Percentiles rank a stretch among this genome's conserved stretches.
These are phyloP conservation scores for Cyberlindnera japonica DNA, from an alignment of 805 yeast species.

Conservation along the genomic window DNA sequence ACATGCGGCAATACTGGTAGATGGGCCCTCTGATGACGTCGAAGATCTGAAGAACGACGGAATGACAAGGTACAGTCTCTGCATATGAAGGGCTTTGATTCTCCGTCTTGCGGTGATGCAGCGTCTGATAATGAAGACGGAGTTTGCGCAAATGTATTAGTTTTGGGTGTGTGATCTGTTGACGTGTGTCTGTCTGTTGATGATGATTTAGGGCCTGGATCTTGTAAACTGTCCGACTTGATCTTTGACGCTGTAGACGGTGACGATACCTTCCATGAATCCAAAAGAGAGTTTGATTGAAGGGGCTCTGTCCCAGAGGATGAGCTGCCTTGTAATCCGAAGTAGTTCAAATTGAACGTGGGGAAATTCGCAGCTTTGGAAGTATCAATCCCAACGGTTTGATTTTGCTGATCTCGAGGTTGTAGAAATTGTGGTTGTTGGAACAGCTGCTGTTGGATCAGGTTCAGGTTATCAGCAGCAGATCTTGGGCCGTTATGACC, in stretches of 20 bases:
- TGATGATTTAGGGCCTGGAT: slow-evolving; percentile 7
- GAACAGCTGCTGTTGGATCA: slow-evolving; percentile 4
- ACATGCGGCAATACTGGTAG: slow-evolving; percentile 67
- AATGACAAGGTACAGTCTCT: slow-evolving; percentile 58
- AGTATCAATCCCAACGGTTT: slow-evolving; percentile 12
- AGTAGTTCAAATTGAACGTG: slow-evolving; percentile 28
- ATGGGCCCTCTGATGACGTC: slow-evolving; percentile 75
- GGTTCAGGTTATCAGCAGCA: neutral
- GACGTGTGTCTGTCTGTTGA: neutral
- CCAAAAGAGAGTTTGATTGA: neutral
- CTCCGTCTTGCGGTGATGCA: slow-evolving; percentile 10
- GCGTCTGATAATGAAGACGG: neutral
- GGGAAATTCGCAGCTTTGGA: slow-evolving; percentile 22
- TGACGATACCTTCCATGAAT: neutral
- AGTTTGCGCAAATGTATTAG: slow-evolving; percentile 2
- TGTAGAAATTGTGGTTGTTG: slow-evolving; percentile 3
- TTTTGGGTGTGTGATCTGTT: neutral
- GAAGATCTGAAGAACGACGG: slow-evolving; percentile 64
- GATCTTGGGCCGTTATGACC: neutral
- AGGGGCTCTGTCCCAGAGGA: neutral
- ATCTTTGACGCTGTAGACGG: too few species aligned
- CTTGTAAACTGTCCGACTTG: slow-evolving; percentile 2
- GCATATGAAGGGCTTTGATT: slow-evolving; percentile 50
- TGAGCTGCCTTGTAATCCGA: slow-evolving; percentile 18
- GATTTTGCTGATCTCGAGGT: neutral